A percentile compares a stretch with the other conserved stretches of the same genome.
These are phyloP conservation scores for Dioscorea dumetorum DNA, from an alignment of 106 monocot genomes.

Conservation along the genomic window DNA sequence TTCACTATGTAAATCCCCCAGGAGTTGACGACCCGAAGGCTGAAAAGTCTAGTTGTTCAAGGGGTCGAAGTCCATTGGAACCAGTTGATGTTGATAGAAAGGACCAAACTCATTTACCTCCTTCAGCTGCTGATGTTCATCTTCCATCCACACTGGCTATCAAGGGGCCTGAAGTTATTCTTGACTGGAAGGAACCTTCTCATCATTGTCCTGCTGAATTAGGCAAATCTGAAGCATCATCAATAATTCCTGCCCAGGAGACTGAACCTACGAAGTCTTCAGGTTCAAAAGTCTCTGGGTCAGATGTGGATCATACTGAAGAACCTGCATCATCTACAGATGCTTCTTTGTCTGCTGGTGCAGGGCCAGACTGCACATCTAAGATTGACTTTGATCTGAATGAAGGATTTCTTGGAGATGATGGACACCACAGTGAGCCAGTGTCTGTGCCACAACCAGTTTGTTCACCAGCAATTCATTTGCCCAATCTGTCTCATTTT, in stretches of 20 bases:
- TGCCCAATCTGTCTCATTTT: slow-evolving; percentile 28
- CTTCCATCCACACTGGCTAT: slow-evolving; percentile 3
- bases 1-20: slow-evolving; percentile 5
- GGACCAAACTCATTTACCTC: not conserved
- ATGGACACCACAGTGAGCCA: slow-evolving; percentile 42
- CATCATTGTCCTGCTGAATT: slow-evolving; percentile 10
- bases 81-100: slow-evolving; percentile 22
- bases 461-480: slow-evolving; percentile 22
- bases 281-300: slow-evolving; percentile 13
- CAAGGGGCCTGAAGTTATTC: slow-evolving; percentile 8
- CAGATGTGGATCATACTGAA: slow-evolving; percentile 19
- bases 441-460: slow-evolving; percentile 11
- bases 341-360: not conserved
- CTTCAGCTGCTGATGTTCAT: slow-evolving; percentile 10
- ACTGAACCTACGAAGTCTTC: slow-evolving; percentile 10
- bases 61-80: not conserved
- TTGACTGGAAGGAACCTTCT: slow-evolving; percentile 6
- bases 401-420: slow-evolving; percentile 64
- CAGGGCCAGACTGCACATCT: slow-evolving; percentile 22
- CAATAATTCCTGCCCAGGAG: slow-evolving; percentile 10
- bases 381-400: slow-evolving; percentile 80
- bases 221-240: not conserved
- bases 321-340: slow-evolving; percentile 18
- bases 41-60: slow-evolving; percentile 10
- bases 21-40: slow-evolving; percentile 11